These are phyloP conservation scores for Malassezia caprae DNA, from an alignment of 1,284 basidiomycete species.

Conservation along the genomic window DNA sequence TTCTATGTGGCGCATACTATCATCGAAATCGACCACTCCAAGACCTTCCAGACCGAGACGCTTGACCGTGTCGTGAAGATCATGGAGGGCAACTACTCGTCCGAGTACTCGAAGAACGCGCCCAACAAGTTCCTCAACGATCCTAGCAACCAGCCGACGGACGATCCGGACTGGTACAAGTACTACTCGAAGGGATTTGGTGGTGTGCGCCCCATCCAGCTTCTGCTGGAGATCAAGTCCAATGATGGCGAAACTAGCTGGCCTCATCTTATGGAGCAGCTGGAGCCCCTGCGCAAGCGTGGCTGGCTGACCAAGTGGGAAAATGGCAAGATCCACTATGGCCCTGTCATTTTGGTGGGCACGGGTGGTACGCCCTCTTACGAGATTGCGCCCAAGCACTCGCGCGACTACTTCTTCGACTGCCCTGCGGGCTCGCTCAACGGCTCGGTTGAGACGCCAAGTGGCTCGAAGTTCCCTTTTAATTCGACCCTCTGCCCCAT, in stretches of 20 bases:
- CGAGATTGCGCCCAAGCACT: conserved; percentile 13
- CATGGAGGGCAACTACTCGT: conserved; percentile 19
- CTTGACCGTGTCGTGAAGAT: conserved; percentile 25
- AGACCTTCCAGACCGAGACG: conserved; percentile 27
- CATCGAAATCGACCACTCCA: conserved; percentile 21
- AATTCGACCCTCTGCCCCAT: conserved; percentile 25
- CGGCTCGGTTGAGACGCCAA: conserved; percentile 11
- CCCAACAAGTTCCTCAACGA: conserved; percentile 16
- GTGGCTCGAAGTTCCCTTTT: conserved; percentile 20
- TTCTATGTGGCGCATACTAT: conserved; percentile 39
- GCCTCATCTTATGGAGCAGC: conserved; percentile 18
- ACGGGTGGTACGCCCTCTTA: conserved; percentile 34
- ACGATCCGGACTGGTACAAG: conserved; percentile 8
- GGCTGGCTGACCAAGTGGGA: conserved; percentile 26
- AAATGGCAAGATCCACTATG: conserved; percentile 17
- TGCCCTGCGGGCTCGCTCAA: conserved; percentile 25
- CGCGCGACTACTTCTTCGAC: conserved; percentile 29
- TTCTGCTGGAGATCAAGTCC: conserved; percentile 37
- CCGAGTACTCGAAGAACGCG: conserved; percentile 19
- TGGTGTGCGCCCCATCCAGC: conserved; percentile 23
- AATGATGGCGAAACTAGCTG: conserved; percentile 22
- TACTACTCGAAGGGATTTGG: conserved; percentile 24
- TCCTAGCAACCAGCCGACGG: conserved; percentile 12
- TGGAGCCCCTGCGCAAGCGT: conserved; percentile 21
- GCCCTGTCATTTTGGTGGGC: conserved; percentile 26